Conservation (phyloP, 2,329 filamentous ascomycete genomes). For the Ilyonectria sp. region DNA sequence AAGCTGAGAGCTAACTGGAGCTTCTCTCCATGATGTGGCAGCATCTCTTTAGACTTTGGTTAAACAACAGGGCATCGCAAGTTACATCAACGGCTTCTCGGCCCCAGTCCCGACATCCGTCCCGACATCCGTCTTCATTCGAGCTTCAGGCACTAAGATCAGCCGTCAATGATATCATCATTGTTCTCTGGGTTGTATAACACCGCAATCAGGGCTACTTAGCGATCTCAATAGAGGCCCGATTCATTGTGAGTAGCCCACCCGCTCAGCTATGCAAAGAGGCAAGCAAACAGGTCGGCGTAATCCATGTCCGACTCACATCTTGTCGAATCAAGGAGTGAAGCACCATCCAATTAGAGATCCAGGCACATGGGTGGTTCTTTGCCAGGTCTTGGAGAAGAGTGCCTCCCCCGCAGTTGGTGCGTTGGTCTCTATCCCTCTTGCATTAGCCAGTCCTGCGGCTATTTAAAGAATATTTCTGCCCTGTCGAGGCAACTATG, state of each 20-base stretch:
- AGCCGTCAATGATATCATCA: not conserved
- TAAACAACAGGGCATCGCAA: no score
- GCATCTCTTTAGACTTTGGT: no score
- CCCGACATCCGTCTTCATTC: not conserved
- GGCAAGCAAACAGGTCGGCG: not conserved
- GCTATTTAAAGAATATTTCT: not conserved
- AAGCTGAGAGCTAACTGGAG: no score
- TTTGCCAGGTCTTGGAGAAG: not conserved
- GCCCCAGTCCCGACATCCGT: not conserved
- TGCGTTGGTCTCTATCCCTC: not conserved
- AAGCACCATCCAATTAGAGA: conserved; percentile 1
- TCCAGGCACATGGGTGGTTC: not conserved
- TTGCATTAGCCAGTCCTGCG: not conserved
- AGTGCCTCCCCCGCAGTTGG: not conserved
- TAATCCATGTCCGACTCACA: not conserved
- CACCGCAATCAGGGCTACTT: not conserved
- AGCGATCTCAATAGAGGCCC: not conserved
- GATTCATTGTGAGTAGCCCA: not conserved
- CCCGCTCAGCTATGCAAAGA: not conserved
- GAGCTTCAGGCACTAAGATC: not conserved
- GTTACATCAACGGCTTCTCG: not conserved
- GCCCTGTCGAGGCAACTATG: not conserved
- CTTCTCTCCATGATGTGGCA: no score
- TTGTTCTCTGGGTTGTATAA: not conserved
- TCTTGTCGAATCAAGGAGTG: not conserved